Conservation (phyloP, 306 rosid genomes). For the Cicer pinnatifidum region DNA sequence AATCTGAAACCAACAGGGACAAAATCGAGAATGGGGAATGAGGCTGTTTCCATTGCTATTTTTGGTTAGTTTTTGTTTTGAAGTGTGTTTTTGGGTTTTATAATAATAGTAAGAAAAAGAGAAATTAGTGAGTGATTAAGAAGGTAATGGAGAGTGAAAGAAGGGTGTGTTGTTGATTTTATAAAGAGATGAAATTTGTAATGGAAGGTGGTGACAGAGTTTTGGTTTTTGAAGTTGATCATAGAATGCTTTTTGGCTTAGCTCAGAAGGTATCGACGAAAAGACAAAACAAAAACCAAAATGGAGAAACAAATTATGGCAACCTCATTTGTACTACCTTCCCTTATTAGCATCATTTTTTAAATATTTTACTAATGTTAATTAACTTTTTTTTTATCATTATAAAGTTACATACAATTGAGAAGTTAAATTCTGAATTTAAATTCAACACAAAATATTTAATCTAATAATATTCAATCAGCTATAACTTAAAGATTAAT, state of each 20-base stretch:
- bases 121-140: not conserved
- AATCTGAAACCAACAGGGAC: constrained; percentile 65
- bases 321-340: too few relatives aligned
- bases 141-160: not conserved
- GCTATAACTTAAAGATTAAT: too few relatives aligned
- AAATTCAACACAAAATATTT: too few relatives aligned
- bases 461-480: too few relatives aligned
- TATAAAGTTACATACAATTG: too few relatives aligned
- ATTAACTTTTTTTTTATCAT: too few relatives aligned
- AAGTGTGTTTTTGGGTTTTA: not conserved
- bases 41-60: constrained; percentile 22
- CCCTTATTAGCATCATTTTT: too few relatives aligned
- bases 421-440: too few relatives aligned
- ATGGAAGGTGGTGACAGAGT: constrained; percentile 31
- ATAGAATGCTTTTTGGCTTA: constrained; percentile 30
- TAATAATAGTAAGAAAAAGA: not conserved
- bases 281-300: not conserved
- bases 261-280: constrained; percentile 11
- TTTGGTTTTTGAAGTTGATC: constrained; percentile 3
- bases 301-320: not conserved
- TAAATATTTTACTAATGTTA: too few relatives aligned
- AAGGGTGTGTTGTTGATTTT: not conserved
- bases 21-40: not conserved
- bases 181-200: constrained; percentile 13
- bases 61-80: not conserved